A percentile compares a stretch with the other conserved stretches of the same genome.
Evolutionary conservation across 2,329 filamentous ascomycete species (phyloP).

Genomic region (Aspergillus sp.): DNA sequence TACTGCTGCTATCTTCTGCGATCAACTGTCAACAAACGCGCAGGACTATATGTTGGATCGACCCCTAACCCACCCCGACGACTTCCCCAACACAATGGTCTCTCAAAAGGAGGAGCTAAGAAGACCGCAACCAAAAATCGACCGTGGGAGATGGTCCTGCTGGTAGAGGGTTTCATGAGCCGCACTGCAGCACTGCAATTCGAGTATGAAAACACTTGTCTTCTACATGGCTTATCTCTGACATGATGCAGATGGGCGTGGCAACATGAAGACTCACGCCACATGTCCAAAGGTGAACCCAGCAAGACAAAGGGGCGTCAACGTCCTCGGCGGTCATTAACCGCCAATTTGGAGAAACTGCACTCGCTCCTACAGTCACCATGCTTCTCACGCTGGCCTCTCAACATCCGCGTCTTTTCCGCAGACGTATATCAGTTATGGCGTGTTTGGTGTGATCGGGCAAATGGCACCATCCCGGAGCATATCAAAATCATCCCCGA

Average conservation of each 20-base stretch:
- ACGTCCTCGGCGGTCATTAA: constrained; percentile 59
- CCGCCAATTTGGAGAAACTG: constrained; percentile 72
- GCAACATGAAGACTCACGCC: constrained; percentile 76
- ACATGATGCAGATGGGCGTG: constrained; percentile 73
- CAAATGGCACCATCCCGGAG: constrained; percentile 47
- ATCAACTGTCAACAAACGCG: constrained; percentile 66
- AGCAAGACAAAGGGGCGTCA: constrained; percentile 22
- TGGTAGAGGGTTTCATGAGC: constrained; percentile 86
- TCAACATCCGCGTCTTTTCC: constrained; percentile 75
- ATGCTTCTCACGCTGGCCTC: constrained; percentile 80
- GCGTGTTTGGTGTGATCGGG: constrained; percentile 56
- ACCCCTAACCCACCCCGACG: constrained; percentile 85
- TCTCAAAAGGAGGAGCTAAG: constrained; percentile 73
- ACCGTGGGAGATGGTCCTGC: constrained; percentile 87
- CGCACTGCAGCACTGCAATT: constrained; percentile 88
- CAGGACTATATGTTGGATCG: constrained; percentile 79
- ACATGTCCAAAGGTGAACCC: constrained; percentile 65
- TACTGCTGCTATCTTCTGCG: constrained; percentile 93
- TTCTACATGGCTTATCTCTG: neutral
- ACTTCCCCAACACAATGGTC: constrained; percentile 87
- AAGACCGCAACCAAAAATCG: constrained; percentile 69
- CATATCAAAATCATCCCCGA: constrained; percentile 59
- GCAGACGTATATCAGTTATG: constrained; percentile 68
- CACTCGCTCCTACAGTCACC: constrained; percentile 75
- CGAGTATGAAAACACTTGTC: constrained; percentile 59